phyloP scores from a whole-genome alignment of 768 basidiomycete species.

The Psilocybe azurescens region DNA sequence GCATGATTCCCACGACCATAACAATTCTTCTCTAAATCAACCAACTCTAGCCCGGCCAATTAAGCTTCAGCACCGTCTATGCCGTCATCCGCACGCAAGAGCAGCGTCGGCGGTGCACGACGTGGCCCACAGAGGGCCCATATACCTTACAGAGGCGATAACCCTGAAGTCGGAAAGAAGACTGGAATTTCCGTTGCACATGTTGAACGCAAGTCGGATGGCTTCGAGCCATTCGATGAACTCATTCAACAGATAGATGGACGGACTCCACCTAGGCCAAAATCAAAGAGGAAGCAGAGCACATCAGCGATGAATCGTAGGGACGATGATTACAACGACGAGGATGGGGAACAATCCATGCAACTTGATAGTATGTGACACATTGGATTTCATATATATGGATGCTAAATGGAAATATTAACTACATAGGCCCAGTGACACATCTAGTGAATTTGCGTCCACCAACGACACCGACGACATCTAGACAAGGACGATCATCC shows the following conservation, averaged over 20 bases:
- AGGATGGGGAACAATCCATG: slow-evolving; percentile 79
- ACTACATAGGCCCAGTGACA: slow-evolving; percentile 42
- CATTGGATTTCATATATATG: neutral
- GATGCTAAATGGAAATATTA: neutral
- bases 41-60: neutral
- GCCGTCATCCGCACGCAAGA: slow-evolving; percentile 52
- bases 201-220: slow-evolving; percentile 78
- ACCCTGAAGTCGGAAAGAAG: slow-evolving; percentile 79
- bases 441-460: slow-evolving; percentile 47
- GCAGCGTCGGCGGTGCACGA: slow-evolving; percentile 49
- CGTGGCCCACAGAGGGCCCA: slow-evolving; percentile 69
- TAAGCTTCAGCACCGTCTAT: slow-evolving; percentile 26
- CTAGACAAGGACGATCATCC: slow-evolving; percentile 42
- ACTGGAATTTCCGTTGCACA: slow-evolving; percentile 74
- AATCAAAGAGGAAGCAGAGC: slow-evolving; percentile 52
- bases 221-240: slow-evolving; percentile 83
- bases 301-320: slow-evolving; percentile 36
- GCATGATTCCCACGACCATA: slow-evolving; percentile 8
- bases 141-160: slow-evolving; percentile 80
- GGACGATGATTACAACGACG: slow-evolving; percentile 53
- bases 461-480: slow-evolving; percentile 45
- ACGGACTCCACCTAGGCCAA: slow-evolving; percentile 63
- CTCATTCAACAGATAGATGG: slow-evolving; percentile 73
- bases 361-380: slow-evolving; percentile 68
- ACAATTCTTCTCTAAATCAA: neutral